Evolutionary conservation across 345 rosid genomes (phyloP), one percentile per base, ranked within the genome.

Genomic region (Psidium friedrichsthalianum): DNA sequence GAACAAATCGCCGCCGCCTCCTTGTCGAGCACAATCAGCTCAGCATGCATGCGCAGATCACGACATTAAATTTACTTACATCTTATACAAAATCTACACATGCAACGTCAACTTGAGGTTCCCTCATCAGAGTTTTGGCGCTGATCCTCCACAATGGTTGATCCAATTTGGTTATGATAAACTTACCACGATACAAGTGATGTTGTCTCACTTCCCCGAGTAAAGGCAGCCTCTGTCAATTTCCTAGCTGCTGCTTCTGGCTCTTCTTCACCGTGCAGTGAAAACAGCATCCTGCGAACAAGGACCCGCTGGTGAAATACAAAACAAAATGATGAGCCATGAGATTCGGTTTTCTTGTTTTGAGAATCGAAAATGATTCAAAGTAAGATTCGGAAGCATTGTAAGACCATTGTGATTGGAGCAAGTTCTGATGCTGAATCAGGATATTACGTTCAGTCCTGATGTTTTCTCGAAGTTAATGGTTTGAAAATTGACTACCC

Each of bases 161-260:
- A 58, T 82, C 89, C 90, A 25, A 89, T 90, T 86, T 90, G 88
- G 53, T 85, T 87, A 82, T 92, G 98, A 90, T 85, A 90, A 98
- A 94, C 89, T 88, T 88, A 96, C 99, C 86, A 97, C 99, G 53
- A 97, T 94, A 90, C 99, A 97, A 0, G 99, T 96, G 90, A 97
- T 96, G 90, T 98, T 98, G 91, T 96, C 99, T 15, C 98, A 82
- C 99, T 98, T 86, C 99, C 98, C 22, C 95, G 94, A 6, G 91
- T 86, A 42, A 94, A 95, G 18, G 99, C 98, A 24, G 94, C 92
- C 89, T 96, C 99, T 0, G 95, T 94, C 88, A 98, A 88, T 90
- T 96, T 98, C 83, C 93, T 92, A 15, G 99, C 98, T 36, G 98
- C 99, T 80, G 87, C 91, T 88, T 93, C 94, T 0, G 99, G 98